Percentiles rank a stretch among this genome's conserved stretches.
These are phyloP conservation scores for Ganoderma sinense DNA, from an alignment of 1,284 basidiomycete genomes.

Conservation along the genomic window DNA sequence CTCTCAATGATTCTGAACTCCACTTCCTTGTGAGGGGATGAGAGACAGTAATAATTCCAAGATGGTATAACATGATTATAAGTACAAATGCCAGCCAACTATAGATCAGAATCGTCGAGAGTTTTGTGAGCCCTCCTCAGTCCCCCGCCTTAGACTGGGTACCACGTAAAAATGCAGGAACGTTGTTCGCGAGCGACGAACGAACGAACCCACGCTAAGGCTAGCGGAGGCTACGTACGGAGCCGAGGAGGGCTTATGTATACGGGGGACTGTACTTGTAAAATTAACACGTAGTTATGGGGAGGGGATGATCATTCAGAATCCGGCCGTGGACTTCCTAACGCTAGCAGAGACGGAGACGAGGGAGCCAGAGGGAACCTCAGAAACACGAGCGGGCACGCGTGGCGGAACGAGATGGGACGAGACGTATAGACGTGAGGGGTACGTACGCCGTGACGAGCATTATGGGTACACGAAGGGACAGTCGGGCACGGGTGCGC, in stretches of 20 bases:
- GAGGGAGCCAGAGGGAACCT: neutral
- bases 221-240: neutral
- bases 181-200: neutral
- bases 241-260: neutral
- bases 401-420: neutral
- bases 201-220: neutral
- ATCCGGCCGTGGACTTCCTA: neutral
- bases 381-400: neutral
- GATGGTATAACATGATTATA: conserved; percentile 30
- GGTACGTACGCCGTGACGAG: conserved; percentile 22
- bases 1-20: neutral
- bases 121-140: neutral
- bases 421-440: conserved; percentile 7
- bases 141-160: no score
- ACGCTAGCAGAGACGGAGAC: neutral
- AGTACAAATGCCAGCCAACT: conserved; percentile 28
- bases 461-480: conserved; percentile 29
- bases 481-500: conserved; percentile 9
- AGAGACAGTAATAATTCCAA: conserved; percentile 23
- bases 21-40: neutral
- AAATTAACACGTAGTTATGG: neutral
- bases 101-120: conserved; percentile 10
- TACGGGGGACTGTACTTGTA: neutral
- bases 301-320: neutral
- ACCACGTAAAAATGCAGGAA: neutral